Percentiles rank a stretch among this genome's conserved stretches.
These are phyloP conservation scores for Heliocybe sulcata DNA, from an alignment of 1,284 basidiomycete species.

Conservation along the genomic window DNA sequence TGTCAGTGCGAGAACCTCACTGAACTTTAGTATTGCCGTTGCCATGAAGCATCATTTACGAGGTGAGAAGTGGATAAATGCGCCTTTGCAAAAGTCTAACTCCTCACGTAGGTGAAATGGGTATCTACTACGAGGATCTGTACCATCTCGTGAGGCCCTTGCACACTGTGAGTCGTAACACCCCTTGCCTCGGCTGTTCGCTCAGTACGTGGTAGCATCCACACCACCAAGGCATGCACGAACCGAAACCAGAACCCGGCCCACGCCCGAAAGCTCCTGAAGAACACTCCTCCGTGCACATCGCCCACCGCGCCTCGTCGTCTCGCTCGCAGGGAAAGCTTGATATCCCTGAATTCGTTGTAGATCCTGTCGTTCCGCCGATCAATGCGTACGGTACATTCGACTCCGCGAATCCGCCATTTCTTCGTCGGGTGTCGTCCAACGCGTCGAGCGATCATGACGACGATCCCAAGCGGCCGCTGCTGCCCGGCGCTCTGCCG, in stretches of 20 bases:
- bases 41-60: slow-evolving; percentile 62
- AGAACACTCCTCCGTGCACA: not conserved
- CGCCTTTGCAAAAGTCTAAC: not conserved
- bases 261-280: not conserved
- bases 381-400: slow-evolving; percentile 46
- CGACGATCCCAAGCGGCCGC: slow-evolving; percentile 7
- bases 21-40: slow-evolving; percentile 38
- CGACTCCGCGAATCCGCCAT: slow-evolving; percentile 14
- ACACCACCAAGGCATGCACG: slow-evolving; percentile 8
- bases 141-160: slow-evolving; percentile 40
- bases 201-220: slow-evolving; percentile 2
- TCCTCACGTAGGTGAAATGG: slow-evolving; percentile 34
- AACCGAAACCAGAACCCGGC: not conserved
- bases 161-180: slow-evolving; percentile 20
- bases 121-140: slow-evolving; percentile 54
- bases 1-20: not conserved
- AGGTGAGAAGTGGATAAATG: slow-evolving; percentile 21
- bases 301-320: not conserved
- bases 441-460: slow-evolving; percentile 7
- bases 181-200: not conserved
- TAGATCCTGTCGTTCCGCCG: slow-evolving; percentile 31
- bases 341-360: not conserved
- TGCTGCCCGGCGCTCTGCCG: slow-evolving; percentile 16
- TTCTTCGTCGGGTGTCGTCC: not conserved
- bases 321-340: not conserved